Evolutionary conservation across 345 rosid genomes (phyloP), one percentile per base, ranked within the genome.

Genomic region (Pistacia atlantica): DNA sequence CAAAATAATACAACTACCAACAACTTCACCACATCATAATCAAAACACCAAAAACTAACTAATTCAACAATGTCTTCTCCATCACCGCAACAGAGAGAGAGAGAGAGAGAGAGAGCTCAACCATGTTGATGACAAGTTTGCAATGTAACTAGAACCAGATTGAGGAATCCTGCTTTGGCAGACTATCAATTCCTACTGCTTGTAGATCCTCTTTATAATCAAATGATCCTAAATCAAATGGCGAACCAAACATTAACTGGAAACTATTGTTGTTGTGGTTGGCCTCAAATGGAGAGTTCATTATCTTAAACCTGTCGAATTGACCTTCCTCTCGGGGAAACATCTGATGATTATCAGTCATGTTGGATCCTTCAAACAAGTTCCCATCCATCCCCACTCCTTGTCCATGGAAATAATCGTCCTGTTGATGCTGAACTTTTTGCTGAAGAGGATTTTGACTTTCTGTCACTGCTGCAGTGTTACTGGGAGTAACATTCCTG

Each of bases 161-260:
- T 49, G 97, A 63, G 16, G 79, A 88, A 57, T 93, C 96, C 69
- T 90, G 98, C 86, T 89, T 90, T 61, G 88, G 90, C 76, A 87
- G 63, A 17, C 81, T 56, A 78, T 90, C 91, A 80, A 87, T 80
- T 57, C 84, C 84, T 22, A 80, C 83, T 25, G 87, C 87, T 48
- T 87, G 86, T 18, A 90, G 81, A 71, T 93, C 97, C 20, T 91
- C 97, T 75, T 91, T 93, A 78, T 85, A 89, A 66, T 90, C 92
- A 0, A 88, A 93, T 11, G 98, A 65, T 3, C 89, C 71, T 75
- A 93, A 58, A 49, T 93, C 90, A 12, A 90, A 89, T 18, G 96
- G 90, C 14, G 97, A 84, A 4, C 89, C 91, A 1, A 87, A 87
- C 91, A 92, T 80, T 77, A 87, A 46, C 69, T 84, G 90, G 73